phyloP scores from a whole-genome alignment of 1,139 yeast species.

The Scheffersomyces insectosa region DNA sequence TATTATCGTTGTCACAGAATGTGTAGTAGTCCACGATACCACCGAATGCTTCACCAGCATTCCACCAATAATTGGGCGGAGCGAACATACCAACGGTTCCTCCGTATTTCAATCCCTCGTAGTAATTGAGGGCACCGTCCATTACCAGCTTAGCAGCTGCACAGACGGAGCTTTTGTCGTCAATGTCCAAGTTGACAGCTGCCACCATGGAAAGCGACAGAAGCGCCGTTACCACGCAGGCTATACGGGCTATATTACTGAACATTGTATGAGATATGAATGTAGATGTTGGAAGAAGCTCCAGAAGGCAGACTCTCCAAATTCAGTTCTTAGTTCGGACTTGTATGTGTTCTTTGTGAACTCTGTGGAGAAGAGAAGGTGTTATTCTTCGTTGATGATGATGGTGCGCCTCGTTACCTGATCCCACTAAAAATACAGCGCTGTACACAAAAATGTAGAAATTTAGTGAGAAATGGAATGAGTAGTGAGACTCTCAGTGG shows the following conservation, averaged over 20 bases:
- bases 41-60: conserved; percentile 69
- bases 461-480: no score
- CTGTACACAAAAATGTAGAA: no score
- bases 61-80: conserved; percentile 71
- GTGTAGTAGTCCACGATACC: conserved; percentile 56
- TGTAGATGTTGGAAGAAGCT: no score
- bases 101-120: conserved; percentile 52
- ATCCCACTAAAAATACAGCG: neutral
- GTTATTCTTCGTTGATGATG: neutral
- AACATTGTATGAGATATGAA: no score
- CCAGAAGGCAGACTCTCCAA: neutral
- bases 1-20: conserved; percentile 51
- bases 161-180: conserved; percentile 41
- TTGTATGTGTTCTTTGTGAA: neutral
- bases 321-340: neutral
- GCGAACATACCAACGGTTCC: conserved; percentile 63
- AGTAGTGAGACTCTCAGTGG: no score
- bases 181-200: conserved; percentile 22
- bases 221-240: conserved; percentile 2
- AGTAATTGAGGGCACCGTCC: conserved; percentile 59
- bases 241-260: no score
- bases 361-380: neutral
- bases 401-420: conserved; percentile 1
- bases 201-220: conserved; percentile 9
- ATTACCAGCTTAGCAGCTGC: conserved; percentile 49